Evolutionary conservation across 495 filamentous ascomycete genomes (phyloP), one percentile per base, ranked within the genome.

Genomic region (Patellaria atrata): DNA sequence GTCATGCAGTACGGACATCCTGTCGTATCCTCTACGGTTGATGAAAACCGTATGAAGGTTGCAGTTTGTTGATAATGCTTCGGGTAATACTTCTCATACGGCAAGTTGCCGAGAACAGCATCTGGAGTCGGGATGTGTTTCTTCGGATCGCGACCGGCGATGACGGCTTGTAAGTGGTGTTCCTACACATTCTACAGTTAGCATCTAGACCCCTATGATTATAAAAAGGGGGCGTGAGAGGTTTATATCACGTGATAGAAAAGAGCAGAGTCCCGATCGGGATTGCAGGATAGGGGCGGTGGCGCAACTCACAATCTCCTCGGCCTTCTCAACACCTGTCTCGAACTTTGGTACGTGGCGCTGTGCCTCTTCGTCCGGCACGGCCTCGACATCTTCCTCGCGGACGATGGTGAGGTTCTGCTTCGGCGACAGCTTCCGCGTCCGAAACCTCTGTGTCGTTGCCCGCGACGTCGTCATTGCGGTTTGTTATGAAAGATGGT

Each of bases 1-100:
- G 73, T 82, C 82, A 94, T 85, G 58, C 87, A 80, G 71, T 97
- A 96, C 41, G 76, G 71, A 52, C 73, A 78, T 41, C 81, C 77
- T 46, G 75, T 73, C 47, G 77, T 87, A 54, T 97, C 89, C 61
- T 97, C 89, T 30, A 97, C 91, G 3, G 89, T 97, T 38, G 87
- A 84, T 38, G 87, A 94, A 63, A 92, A 97, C 53, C 89, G 82
- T 51, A 96, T 94, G 59, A 94, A 96, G 33, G 84, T 85, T 41
- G 78, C 73, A 20, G 91, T 83, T 51, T 89, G 75, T 51, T 71
- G 68, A 60, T 85, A 92, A 27, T 62, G 58, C 31, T 68, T 71
- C 21, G 81, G 72, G 54, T 96, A 96, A 33, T 94, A 70, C 41
- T 77, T 65, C 48, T 86, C 82, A 79, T 94, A 97, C 54, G 75